Evolutionary conservation across 2,329 filamentous ascomycete genomes (phyloP).

Genomic region (Myrmaecium sp.): DNA sequence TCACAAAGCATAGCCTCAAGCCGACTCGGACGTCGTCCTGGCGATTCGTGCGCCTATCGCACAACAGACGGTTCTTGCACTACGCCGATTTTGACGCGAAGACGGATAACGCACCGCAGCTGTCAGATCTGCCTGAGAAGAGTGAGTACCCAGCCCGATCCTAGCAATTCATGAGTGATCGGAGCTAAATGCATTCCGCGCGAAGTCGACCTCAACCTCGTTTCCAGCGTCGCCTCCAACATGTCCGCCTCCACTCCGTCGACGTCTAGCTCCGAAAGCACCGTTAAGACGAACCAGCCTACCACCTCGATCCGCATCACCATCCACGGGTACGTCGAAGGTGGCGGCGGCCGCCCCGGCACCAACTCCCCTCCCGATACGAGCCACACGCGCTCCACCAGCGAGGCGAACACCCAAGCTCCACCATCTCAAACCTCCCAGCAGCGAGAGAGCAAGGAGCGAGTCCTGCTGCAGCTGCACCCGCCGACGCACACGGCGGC

Average conservation of each 20-base stretch:
- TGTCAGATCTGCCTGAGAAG: conserved; percentile 62
- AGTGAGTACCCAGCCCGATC: conserved; percentile 25
- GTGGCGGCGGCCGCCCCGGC: not conserved
- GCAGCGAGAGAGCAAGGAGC: conserved; percentile 45
- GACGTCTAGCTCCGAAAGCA: conserved; percentile 30
- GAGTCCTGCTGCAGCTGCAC: conserved; percentile 64
- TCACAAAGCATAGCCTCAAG: conserved; percentile 24
- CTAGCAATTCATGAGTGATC: not conserved
- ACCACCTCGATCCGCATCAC: conserved; percentile 65
- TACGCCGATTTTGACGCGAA: conserved; percentile 68
- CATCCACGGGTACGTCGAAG: conserved; percentile 51
- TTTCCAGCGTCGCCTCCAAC: conserved; percentile 89
- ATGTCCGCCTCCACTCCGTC: conserved; percentile 48
- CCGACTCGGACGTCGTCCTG: conserved; percentile 39
- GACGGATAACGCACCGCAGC: conserved; percentile 45
- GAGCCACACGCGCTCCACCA: too few species aligned
- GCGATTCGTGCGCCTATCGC: conserved; percentile 76
- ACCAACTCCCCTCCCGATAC: conserved; percentile 1
- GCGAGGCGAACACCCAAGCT: too few species aligned
- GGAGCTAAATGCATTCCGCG: conserved; percentile 3
- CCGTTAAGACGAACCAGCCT: conserved; percentile 23
- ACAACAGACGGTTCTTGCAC: conserved; percentile 80
- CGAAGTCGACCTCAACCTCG: conserved; percentile 61
- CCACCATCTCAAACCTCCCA: too few species aligned
- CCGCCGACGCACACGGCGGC: conserved; percentile 67